phyloP scores from a whole-genome alignment of 441 rosid genomes.

The Erysimum cheiri region DNA sequence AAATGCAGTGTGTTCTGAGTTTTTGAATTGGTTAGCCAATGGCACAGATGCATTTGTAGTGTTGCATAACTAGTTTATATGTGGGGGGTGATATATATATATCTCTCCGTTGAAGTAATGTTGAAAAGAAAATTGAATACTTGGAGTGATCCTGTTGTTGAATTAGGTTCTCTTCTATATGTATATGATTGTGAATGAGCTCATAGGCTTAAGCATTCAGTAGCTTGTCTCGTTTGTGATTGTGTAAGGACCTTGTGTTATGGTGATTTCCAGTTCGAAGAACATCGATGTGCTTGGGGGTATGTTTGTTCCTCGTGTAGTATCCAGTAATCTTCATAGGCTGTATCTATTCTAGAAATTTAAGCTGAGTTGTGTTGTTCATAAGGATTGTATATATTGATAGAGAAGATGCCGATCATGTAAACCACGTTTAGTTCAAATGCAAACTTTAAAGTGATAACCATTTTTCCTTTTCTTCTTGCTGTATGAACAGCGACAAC shows the following conservation, averaged over 20 bases:
- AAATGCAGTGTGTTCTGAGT: conserved; percentile 4
- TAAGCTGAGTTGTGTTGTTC: conserved; percentile 19
- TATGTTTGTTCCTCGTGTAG: background rate
- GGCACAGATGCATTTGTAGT: conserved; percentile 3
- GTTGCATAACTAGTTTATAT: conserved; percentile 6
- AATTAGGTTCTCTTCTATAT: conserved; percentile 6
- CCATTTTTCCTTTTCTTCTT: conserved; percentile 18
- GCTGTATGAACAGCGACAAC: conserved; percentile 23
- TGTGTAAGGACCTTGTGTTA: background rate
- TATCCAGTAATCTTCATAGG: background rate
- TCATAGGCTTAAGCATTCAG: conserved; percentile 12
- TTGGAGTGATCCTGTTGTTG: conserved; percentile 9
- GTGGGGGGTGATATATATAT: background rate
- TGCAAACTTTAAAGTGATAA: background rate
- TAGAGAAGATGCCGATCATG: no score
- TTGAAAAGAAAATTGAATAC: background rate
- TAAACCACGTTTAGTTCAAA: conserved; percentile 8
- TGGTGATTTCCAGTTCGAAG: background rate
- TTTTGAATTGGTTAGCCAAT: conserved; percentile 13
- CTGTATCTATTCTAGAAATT: conserved; percentile 1
- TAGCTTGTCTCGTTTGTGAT: background rate
- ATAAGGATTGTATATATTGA: no score
- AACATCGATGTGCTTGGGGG: background rate
- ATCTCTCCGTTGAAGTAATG: background rate
- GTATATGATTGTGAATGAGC: conserved; percentile 9